These are phyloP conservation scores for Heliosperma pusillum DNA, from an alignment of 148 eudicot genomes.

Conservation along the genomic window DNA sequence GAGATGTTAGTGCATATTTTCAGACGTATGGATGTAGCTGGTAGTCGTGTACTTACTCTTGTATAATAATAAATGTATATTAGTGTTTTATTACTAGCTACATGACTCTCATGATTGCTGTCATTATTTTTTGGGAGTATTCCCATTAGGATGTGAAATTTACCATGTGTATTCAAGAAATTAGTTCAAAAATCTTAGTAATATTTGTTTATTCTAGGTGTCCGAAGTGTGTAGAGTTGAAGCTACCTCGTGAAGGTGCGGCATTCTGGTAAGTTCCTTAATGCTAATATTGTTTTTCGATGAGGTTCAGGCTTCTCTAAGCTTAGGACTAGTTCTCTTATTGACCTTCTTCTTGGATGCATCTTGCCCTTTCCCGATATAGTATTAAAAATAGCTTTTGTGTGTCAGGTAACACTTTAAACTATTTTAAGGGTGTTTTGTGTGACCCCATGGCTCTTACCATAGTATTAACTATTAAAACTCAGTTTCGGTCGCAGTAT, in stretches of 20 bases:
- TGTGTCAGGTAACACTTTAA: not conserved
- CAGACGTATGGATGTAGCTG: not conserved
- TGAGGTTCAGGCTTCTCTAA: slow-evolving; percentile 12
- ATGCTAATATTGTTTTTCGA: not conserved
- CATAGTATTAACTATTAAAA: too few species aligned
- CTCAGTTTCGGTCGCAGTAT: too few species aligned
- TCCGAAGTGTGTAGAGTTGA: slow-evolving; percentile 83
- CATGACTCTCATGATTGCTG: not conserved
- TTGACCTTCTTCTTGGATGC: not conserved
- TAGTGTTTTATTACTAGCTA: not conserved
- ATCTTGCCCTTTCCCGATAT: not conserved
- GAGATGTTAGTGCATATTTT: not conserved
- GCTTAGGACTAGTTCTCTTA: not conserved
- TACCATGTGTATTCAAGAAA: not conserved
- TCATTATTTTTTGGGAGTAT: not conserved
- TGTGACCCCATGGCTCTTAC: too few species aligned
- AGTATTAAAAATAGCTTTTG: not conserved
- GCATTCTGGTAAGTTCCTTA: slow-evolving; percentile 66
- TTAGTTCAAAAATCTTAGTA: not conserved
- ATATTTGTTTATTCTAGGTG: slow-evolving; percentile 52
- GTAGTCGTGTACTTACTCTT: not conserved
- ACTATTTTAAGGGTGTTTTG: not conserved
- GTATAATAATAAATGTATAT: not conserved
- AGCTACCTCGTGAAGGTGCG: slow-evolving; percentile 89
- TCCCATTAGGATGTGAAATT: not conserved